phyloP scores from a whole-genome alignment of 1,284 basidiomycete species.

The Tremellales sp. region DNA sequence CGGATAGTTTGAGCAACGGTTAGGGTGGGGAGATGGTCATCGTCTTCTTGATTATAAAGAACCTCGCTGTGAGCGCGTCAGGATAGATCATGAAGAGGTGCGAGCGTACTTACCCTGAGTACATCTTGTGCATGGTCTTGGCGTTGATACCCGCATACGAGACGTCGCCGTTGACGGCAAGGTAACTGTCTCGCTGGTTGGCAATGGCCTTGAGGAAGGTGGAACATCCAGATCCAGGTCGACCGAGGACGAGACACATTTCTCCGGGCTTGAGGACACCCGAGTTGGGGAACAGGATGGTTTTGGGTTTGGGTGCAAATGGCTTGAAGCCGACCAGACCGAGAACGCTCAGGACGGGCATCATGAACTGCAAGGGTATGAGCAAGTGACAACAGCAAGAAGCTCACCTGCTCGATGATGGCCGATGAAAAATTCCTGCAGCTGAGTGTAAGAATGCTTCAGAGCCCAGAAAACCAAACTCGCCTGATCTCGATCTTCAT shows the following conservation, averaged over 20 bases:
- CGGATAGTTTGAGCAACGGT: conserved; percentile 58
- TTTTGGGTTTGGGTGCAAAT: conserved; percentile 53
- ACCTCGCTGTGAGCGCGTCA: conserved; percentile 58
- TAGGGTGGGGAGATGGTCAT: conserved; percentile 61
- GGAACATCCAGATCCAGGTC: conserved; percentile 50
- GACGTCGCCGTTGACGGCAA: conserved; percentile 54
- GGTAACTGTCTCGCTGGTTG: conserved; percentile 53
- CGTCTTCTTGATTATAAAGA: conserved; percentile 70
- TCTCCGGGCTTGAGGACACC: conserved; percentile 68
- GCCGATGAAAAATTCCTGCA: conserved; percentile 51
- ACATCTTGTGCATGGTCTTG: conserved; percentile 52
- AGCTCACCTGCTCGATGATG: conserved; percentile 50
- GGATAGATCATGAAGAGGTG: neutral
- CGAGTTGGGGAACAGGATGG: conserved; percentile 56
- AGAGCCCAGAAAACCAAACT: no score
- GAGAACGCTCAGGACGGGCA: conserved; percentile 42
- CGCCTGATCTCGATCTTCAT: conserved; percentile 64
- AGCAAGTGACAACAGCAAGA: no score
- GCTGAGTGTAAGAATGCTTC: no score
- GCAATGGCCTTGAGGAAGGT: conserved; percentile 55
- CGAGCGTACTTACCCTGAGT: conserved; percentile 52
- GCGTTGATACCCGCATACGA: conserved; percentile 56
- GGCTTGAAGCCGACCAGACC: conserved; percentile 39
- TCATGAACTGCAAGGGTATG: no score
- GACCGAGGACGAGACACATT: conserved; percentile 56